These are phyloP conservation scores for Candida insectorum DNA, from an alignment of 805 yeast species.

Conservation along the genomic window DNA sequence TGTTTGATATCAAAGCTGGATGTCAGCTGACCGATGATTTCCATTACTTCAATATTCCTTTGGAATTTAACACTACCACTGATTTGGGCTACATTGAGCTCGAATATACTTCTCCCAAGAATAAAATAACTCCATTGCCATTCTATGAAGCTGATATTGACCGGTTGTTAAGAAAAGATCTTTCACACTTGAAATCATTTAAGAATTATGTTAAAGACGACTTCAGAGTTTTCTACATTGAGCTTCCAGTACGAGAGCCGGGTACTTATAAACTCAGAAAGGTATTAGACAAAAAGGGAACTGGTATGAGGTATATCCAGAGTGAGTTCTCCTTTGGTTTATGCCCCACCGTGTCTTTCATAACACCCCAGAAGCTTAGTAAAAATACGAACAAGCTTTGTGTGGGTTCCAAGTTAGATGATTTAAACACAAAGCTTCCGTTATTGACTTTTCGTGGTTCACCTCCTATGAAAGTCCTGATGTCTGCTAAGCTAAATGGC, in stretches of 20 bases:
- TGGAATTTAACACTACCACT: slow-evolving; percentile 76
- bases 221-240: slow-evolving; percentile 51
- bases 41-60: slow-evolving; percentile 46
- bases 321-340: slow-evolving; percentile 63
- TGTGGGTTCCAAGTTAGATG: slow-evolving; percentile 43
- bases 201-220: slow-evolving; percentile 24
- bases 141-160: slow-evolving; percentile 58
- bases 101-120: slow-evolving; percentile 54
- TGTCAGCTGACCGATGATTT: slow-evolving; percentile 38
- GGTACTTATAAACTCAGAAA: slow-evolving; percentile 74
- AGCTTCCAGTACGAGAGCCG: slow-evolving; percentile 60
- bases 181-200: slow-evolving; percentile 22
- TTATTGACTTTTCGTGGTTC: slow-evolving; percentile 65
- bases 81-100: slow-evolving; percentile 68
- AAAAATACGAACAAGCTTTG: slow-evolving; percentile 48
- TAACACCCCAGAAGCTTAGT: slow-evolving; percentile 31
- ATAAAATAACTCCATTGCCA: slow-evolving; percentile 44
- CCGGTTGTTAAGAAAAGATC: slow-evolving; percentile 28
- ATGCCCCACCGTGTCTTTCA: slow-evolving; percentile 73
- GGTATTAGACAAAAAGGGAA: slow-evolving; percentile 62
- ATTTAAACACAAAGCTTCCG: slow-evolving; percentile 31
- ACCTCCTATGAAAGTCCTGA: slow-evolving; percentile 51
- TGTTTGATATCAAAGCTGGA: slow-evolving; percentile 54
- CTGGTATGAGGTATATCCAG: slow-evolving; percentile 57
- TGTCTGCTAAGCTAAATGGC: slow-evolving; percentile 26